Conservation (phyloP, 2,329 filamentous ascomycete genomes). For the Escovopsis sp. region DNA sequence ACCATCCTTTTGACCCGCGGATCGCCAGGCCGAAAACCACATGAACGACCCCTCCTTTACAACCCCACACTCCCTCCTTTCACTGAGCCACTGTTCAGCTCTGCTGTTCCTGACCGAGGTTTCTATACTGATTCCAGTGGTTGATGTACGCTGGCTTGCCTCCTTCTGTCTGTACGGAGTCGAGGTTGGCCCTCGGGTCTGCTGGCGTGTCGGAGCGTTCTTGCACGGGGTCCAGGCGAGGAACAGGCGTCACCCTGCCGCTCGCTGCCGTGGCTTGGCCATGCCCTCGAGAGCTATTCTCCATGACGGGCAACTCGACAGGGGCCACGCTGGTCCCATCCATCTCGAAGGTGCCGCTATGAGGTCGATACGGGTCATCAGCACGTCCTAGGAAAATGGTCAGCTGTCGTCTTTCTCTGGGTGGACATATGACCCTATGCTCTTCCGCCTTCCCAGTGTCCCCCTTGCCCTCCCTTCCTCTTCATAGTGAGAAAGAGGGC, state of each 20-base stretch:
- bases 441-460: no score
- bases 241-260: background rate
- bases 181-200: slow-evolving; percentile 22
- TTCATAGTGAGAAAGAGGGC: no score
- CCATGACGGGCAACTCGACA: slow-evolving; percentile 18
- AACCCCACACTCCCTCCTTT: no score
- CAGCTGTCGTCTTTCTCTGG: background rate
- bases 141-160: slow-evolving; percentile 19
- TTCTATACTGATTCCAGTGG: slow-evolving; percentile 20
- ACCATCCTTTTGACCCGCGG: no score
- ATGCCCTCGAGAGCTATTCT: background rate
- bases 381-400: slow-evolving; percentile 14
- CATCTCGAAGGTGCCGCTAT: slow-evolving; percentile 21
- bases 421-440: no score
- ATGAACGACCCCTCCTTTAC: no score
- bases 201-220: slow-evolving; percentile 4
- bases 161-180: slow-evolving; percentile 14
- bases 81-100: background rate
- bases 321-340: slow-evolving; percentile 18
- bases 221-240: slow-evolving; percentile 4
- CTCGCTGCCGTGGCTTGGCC: slow-evolving; percentile 1
- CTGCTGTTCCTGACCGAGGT: background rate
- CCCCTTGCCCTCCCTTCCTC: no score
- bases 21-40: no score
- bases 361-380: slow-evolving; percentile 15